Evolutionary conservation across 192 early-diverging fungal species (phyloP), one percentile per base, ranked within the genome.

Genomic region (Mortierella antarctica): DNA sequence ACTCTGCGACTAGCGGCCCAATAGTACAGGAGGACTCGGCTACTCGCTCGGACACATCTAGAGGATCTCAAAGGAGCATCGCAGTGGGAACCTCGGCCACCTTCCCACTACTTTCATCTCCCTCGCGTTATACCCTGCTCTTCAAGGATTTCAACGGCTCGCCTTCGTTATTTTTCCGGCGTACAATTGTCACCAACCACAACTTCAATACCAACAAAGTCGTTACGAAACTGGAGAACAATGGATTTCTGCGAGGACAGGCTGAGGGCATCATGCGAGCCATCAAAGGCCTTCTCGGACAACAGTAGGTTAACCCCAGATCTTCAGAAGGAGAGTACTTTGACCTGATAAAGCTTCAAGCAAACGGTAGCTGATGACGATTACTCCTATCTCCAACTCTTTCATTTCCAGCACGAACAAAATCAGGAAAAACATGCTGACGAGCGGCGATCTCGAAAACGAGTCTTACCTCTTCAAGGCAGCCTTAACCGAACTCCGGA

Each of bases 391-490:
- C 54, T 42, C 18, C 14, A 46, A 47, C 1, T 18, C 44, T 57
- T 40, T 10, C 42, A 23, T 61, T 47, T 57, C 41, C 64, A 86
- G 83, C 57, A 89, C 89, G 8, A 73, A 88, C 12, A 74, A 57
- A 12, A 61, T 92, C 51, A 77, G 82, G 49, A 73, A 84, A 15
- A 73, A 83, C 15, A 86, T 92, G 80, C 65, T 96, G 58, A 91
- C 91, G 0, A 91, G 86, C 62, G 89, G 91, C 18, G 94, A 96
- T 62, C 74, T 96, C 5, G 96, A 96, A 42, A 97, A 96, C 83
- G 90, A 94, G 66, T 85, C 91, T 0, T 97, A 97, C 68, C 67
- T 95, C 61, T 95, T 93, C 84, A 92, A 94, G 58, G 92, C 95
- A 10, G 91, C 93, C 12, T 84, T 97, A 52, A 89, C 92, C 40